Base-by-base conservation (phyloP, 371 early-diverging fungal genomes). In the Fennellomyces sp. region DNA sequence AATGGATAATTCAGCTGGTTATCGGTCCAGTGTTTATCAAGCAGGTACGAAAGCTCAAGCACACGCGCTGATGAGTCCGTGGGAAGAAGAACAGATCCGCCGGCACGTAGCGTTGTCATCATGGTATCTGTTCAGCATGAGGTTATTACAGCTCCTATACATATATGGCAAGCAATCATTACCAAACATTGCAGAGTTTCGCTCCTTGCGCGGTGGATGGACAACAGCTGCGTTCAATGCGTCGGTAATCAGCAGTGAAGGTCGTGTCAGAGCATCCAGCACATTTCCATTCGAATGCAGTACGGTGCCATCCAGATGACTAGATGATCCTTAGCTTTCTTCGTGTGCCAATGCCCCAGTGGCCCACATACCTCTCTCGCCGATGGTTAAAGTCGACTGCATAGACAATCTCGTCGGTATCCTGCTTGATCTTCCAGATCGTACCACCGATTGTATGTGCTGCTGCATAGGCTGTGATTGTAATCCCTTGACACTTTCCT, bases 381-480 rank as follows among this genome's bases (percentile, higher is more conserved):
- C 91, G 83, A 75, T 98, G 97, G 71, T 99, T 99, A 67, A 92
- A 93, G 68, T 98, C 95, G 26, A 97, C 95, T 1, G 96, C 97
- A 68, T 99, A 95, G 2, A 99, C 81, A 61, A 99, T 93, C 21
- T 91, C 90, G 56, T 99, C 97, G 6, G 92, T 88, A 52, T 93
- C 96, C 66, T 94, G 95, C 58, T 88, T 88, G 53, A 99, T 95
- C 65, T 93, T 95, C 98, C 97, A 99, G 27, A 99, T 81, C 0
- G 97, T 91, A 38, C 98, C 99, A 66, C 99, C 99, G 50, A 99
- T 80, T 0, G 97, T 91, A 70, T 98, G 96, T 6, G 99, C 99
- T 15, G 98, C 97, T 33, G 91, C 82, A 70, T 92, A 93, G 2
- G 99, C 95, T 10, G 94, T 94, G 42, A 99, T 87, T 0, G 88